phyloP scores from a whole-genome alignment of 2,329 filamentous ascomycete genomes.

The Apiospora kogelbergensis region DNA sequence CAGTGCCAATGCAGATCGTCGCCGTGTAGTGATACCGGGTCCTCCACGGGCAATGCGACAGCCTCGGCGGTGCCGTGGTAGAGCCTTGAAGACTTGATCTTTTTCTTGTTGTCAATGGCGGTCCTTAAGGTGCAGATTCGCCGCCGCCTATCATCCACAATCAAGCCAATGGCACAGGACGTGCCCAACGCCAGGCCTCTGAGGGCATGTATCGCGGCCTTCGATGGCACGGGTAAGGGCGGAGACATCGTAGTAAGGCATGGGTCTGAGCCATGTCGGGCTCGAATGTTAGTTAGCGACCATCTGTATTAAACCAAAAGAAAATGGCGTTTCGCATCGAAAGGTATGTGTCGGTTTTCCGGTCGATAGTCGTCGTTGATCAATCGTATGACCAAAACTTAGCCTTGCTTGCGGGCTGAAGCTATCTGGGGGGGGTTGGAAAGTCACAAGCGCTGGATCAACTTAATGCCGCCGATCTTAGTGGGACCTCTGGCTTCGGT shows the following conservation, averaged over 20 bases:
- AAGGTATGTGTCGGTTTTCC: background rate
- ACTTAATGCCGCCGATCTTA: background rate
- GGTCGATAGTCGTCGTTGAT: background rate
- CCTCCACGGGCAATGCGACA: slow-evolving; percentile 17
- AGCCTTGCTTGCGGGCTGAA: slow-evolving; percentile 5
- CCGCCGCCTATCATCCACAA: slow-evolving; percentile 57
- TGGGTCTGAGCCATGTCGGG: slow-evolving; percentile 18
- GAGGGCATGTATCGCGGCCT: slow-evolving; percentile 55
- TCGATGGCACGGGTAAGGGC: slow-evolving; percentile 51
- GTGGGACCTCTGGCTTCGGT: background rate
- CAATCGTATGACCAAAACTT: background rate
- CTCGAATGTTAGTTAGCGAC: slow-evolving; percentile 3
- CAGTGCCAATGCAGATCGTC: slow-evolving; percentile 22
- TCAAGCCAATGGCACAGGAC: slow-evolving; percentile 54
- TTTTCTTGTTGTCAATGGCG: slow-evolving; percentile 53
- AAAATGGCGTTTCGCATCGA: slow-evolving; percentile 1
- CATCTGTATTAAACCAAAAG: background rate
- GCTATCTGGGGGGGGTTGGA: slow-evolving; percentile 13
- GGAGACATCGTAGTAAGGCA: slow-evolving; percentile 39
- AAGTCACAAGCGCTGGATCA: background rate
- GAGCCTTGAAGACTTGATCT: slow-evolving; percentile 41
- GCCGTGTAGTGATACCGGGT: slow-evolving; percentile 12
- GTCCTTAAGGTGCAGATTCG: slow-evolving; percentile 51
- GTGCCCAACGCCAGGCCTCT: slow-evolving; percentile 57
- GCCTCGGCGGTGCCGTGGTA: slow-evolving; percentile 26